These are phyloP conservation scores for Eucalyptus erythrocorys DNA, from an alignment of 345 rosid species.

Conservation along the genomic window DNA sequence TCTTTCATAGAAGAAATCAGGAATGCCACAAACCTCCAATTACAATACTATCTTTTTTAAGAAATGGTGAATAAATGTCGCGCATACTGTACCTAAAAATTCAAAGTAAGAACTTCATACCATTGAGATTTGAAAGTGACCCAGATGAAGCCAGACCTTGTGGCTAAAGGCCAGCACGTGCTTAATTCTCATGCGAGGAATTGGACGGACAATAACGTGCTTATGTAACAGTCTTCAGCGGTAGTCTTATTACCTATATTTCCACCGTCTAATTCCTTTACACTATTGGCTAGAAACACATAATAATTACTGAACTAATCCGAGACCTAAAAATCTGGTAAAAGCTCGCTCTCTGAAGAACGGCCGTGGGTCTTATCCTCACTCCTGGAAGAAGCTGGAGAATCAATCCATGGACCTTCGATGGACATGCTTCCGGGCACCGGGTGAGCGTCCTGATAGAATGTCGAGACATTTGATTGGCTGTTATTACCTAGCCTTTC, in stretches of 20 bases:
- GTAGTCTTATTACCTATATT: background rate
- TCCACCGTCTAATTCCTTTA: background rate
- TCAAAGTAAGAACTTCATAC: background rate
- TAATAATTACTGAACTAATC: background rate
- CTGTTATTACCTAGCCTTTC: constrained; percentile 60
- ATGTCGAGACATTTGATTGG: constrained; percentile 29
- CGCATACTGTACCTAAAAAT: background rate
- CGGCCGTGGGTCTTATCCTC: constrained; percentile 12
- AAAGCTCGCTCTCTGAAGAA: constrained; percentile 17
- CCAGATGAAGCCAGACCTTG: background rate
- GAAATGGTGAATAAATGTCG: background rate
- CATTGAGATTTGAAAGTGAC: background rate
- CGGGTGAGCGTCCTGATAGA: constrained; percentile 22
- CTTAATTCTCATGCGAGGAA: background rate
- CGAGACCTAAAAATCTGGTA: background rate
- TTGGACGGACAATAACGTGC: background rate
- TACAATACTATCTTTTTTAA: background rate
- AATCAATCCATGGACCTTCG: constrained; percentile 62
- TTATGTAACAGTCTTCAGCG: background rate
- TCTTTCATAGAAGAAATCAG: background rate
- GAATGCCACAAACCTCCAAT: background rate
- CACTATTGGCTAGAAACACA: background rate
- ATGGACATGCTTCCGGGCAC: constrained; percentile 27
- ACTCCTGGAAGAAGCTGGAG: constrained; percentile 24
- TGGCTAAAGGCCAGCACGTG: background rate